These are phyloP conservation scores for Populus hybrid DNA, from an alignment of 441 rosid species.

Conservation along the genomic window DNA sequence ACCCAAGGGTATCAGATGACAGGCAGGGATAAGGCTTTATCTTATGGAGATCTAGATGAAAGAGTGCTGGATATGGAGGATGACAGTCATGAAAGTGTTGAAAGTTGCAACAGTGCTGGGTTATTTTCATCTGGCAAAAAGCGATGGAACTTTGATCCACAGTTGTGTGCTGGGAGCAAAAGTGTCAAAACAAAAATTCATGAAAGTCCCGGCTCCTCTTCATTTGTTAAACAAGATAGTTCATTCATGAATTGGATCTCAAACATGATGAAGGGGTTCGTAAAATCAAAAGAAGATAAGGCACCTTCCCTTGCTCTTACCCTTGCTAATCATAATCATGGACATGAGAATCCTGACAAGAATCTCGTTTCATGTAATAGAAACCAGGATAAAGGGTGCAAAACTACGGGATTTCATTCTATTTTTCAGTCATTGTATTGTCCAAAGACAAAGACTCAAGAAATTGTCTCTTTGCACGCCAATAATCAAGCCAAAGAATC, in stretches of 20 bases:
- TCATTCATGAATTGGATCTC: slow-evolving; percentile 94
- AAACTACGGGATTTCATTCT: slow-evolving; percentile 63
- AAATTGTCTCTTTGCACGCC: slow-evolving; percentile 14
- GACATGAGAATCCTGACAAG: slow-evolving; percentile 24
- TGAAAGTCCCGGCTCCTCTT: slow-evolving; percentile 49
- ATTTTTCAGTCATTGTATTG: slow-evolving; percentile 67
- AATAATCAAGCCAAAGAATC: slow-evolving; percentile 20
- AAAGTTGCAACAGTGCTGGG: slow-evolving; percentile 70
- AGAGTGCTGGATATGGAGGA: slow-evolving; percentile 36
- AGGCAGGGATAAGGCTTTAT: slow-evolving; percentile 63
- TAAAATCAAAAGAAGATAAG: slow-evolving; percentile 40
- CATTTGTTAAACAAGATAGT: slow-evolving; percentile 56
- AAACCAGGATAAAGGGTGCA: slow-evolving; percentile 28
- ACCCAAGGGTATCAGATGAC: slow-evolving; percentile 24
- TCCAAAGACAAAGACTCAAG: slow-evolving; percentile 38
- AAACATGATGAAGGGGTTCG: slow-evolving; percentile 69
- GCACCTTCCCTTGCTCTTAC: slow-evolving; percentile 38
- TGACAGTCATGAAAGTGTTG: slow-evolving; percentile 79
- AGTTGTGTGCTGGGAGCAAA: slow-evolving; percentile 52
- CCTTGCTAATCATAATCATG: slow-evolving; percentile 27
- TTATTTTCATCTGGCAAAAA: slow-evolving; percentile 44
- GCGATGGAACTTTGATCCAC: slow-evolving; percentile 48
- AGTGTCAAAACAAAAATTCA: slow-evolving; percentile 43
- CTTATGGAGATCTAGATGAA: slow-evolving; percentile 46
- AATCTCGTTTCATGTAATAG: slow-evolving; percentile 17